These are phyloP conservation scores for Coemansia umbellata DNA, from an alignment of 192 early-diverging fungal species.

Conservation along the genomic window DNA sequence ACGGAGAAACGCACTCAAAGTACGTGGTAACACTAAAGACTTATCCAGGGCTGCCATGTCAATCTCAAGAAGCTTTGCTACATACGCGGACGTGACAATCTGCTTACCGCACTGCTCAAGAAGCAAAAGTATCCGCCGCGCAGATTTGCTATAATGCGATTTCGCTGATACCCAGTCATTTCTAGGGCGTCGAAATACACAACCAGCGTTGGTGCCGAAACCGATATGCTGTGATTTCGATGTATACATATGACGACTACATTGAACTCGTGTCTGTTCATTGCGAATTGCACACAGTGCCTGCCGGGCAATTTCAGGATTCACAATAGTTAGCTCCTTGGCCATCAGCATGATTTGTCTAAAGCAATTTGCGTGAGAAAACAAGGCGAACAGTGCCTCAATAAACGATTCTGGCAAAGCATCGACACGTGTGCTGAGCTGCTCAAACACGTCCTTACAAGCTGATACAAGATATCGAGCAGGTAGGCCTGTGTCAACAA, in stretches of 20 bases:
- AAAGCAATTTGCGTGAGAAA: constrained; percentile 1
- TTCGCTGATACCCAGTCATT: not conserved
- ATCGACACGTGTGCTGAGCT: not conserved
- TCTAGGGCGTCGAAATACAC: no score
- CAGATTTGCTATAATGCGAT: not conserved
- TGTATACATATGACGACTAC: no score
- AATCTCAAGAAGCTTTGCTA: constrained; percentile 26
- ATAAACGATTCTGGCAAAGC: not conserved
- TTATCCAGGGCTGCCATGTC: not conserved
- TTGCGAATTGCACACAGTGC: constrained; percentile 15
- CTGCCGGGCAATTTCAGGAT: not conserved
- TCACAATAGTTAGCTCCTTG: not conserved
- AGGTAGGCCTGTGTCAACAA: not conserved
- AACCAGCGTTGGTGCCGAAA: no score
- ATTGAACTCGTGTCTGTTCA: not conserved
- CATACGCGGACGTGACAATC: constrained; percentile 4
- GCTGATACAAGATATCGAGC: not conserved
- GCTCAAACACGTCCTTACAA: not conserved
- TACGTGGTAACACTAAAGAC: constrained; percentile 1
- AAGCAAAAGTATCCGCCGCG: constrained; percentile 6
- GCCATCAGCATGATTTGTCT: not conserved
- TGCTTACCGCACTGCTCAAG: constrained; percentile 1
- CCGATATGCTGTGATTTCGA: no score
- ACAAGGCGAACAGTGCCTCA: not conserved
- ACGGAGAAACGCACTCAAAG: constrained; percentile 11